phyloP scores from a whole-genome alignment of 257 asterid genomes.

The Lavandula angustifolia region DNA sequence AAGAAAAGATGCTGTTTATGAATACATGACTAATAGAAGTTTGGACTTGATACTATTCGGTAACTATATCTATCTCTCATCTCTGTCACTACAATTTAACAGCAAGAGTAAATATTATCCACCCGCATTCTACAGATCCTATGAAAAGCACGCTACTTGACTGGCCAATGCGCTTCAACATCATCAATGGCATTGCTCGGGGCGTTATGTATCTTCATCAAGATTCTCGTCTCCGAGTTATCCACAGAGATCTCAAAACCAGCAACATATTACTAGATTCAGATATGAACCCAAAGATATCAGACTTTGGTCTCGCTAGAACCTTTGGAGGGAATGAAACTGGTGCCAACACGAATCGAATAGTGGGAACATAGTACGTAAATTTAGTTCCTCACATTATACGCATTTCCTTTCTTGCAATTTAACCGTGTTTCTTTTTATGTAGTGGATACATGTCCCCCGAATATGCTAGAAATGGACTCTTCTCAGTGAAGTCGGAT shows the following conservation, averaged over 20 bases:
- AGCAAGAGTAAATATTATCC: too few relatives aligned
- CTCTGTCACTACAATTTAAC: too few relatives aligned
- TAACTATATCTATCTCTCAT: not conserved
- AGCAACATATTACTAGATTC: slow-evolving; percentile 45
- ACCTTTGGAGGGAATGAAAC: slow-evolving; percentile 37
- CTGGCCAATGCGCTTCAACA: slow-evolving; percentile 37
- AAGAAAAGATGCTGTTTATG: slow-evolving; percentile 41
- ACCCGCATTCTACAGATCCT: slow-evolving; percentile 10
- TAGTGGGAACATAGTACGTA: slow-evolving; percentile 33
- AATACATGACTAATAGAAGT: slow-evolving; percentile 46
- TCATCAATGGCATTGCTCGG: slow-evolving; percentile 43
- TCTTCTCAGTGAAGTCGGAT: too few relatives aligned
- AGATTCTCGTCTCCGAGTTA: slow-evolving; percentile 47
- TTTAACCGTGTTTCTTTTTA: not conserved
- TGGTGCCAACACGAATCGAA: slow-evolving; percentile 8
- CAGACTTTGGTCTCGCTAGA: slow-evolving; percentile 55
- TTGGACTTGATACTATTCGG: slow-evolving; percentile 36
- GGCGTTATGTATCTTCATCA: slow-evolving; percentile 56
- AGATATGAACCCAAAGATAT: slow-evolving; percentile 49
- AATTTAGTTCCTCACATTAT: not conserved
- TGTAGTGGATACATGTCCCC: slow-evolving; percentile 21
- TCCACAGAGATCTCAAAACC: slow-evolving; percentile 54
- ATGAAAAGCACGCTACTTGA: slow-evolving; percentile 22
- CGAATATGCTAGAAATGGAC: too few relatives aligned
- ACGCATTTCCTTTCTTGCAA: not conserved